Evolutionary conservation across 2,329 filamentous ascomycete species (phyloP).

Genomic region (Clonostachys byssicola): DNA sequence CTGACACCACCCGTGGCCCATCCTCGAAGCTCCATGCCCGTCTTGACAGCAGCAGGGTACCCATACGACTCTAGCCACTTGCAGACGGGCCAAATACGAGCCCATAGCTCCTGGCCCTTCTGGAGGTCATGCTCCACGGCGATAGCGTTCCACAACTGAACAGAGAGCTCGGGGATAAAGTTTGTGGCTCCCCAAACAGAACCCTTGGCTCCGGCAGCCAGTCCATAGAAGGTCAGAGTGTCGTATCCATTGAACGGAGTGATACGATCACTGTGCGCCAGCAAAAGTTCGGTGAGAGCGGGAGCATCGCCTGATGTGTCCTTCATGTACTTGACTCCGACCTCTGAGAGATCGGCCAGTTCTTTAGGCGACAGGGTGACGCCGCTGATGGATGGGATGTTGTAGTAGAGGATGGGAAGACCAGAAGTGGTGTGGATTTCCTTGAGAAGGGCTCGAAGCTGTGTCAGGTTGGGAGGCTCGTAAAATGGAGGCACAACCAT

Average conservation of each 20-base stretch:
- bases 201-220: conserved; percentile 42
- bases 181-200: conserved; percentile 47
- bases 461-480: conserved; percentile 28
- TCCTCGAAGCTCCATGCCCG: conserved; percentile 40
- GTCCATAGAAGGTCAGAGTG: conserved; percentile 46
- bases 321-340: conserved; percentile 45
- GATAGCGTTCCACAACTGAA: conserved; percentile 40
- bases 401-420: conserved; percentile 39
- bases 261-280: conserved; percentile 28
- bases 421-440: conserved; percentile 25
- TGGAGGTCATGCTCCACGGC: conserved; percentile 33
- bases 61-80: conserved; percentile 43
- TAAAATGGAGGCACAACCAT: conserved; percentile 46
- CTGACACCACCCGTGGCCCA: conserved; percentile 39
- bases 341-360: conserved; percentile 34
- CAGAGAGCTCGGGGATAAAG: conserved; percentile 42
- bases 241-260: conserved; percentile 50
- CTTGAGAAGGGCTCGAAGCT: conserved; percentile 25
- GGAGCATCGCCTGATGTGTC: conserved; percentile 48
- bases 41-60: conserved; percentile 42
- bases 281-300: conserved; percentile 41
- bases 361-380: conserved; percentile 32
- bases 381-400: conserved; percentile 42
- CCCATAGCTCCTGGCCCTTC: conserved; percentile 38
- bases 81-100: conserved; percentile 42